These are phyloP conservation scores for Aspergillus carbonarius DNA, from an alignment of 2,329 filamentous ascomycete species.

Conservation along the genomic window DNA sequence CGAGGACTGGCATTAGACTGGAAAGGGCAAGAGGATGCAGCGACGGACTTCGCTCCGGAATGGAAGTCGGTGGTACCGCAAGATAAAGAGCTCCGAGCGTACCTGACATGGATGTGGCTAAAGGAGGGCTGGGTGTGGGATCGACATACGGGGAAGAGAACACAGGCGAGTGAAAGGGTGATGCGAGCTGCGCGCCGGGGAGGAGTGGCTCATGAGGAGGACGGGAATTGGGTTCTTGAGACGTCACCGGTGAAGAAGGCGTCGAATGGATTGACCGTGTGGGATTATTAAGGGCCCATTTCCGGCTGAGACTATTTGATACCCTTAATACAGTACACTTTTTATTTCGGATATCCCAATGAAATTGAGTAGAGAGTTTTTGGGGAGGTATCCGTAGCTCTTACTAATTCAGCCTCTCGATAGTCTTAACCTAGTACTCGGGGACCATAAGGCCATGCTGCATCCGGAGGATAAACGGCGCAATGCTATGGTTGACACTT, in stretches of 20 bases:
- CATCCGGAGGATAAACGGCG: too few relatives aligned
- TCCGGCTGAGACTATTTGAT: background rate
- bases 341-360: background rate
- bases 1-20: conserved; percentile 66
- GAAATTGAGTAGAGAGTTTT: background rate
- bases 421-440: too few relatives aligned
- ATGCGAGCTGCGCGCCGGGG: conserved; percentile 40
- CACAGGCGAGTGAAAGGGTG: conserved; percentile 39
- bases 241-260: conserved; percentile 33
- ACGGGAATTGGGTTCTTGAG: conserved; percentile 41
- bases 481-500: background rate
- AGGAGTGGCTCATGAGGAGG: conserved; percentile 43
- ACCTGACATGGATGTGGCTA: conserved; percentile 88
- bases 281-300: background rate
- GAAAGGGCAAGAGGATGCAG: conserved; percentile 56
- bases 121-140: conserved; percentile 83
- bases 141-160: conserved; percentile 61
- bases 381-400: too few relatives aligned
- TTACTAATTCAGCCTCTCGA: too few relatives aligned
- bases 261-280: conserved; percentile 24
- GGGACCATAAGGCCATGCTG: too few relatives aligned
- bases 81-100: conserved; percentile 89
- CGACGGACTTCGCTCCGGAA: conserved; percentile 69
- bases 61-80: conserved; percentile 82
- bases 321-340: background rate